Evolutionary conservation across 179 eudicot genomes (phyloP).

Genomic region (Spergularia azorica): DNA sequence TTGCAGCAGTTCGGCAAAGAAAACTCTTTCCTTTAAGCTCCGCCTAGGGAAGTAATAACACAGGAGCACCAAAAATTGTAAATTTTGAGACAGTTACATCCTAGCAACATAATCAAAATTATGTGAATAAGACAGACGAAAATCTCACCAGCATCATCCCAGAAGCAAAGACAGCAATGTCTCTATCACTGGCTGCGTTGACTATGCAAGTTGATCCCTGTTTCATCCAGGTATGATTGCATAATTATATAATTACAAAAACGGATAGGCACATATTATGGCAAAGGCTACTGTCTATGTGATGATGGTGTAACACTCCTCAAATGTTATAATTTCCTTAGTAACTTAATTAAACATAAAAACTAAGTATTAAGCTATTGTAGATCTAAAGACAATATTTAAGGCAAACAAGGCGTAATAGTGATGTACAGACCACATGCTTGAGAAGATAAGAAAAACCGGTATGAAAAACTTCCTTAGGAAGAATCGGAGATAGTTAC

Average conservation of each 20-base stretch:
- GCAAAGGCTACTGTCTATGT: neutral
- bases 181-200: constrained; percentile 97
- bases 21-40: constrained; percentile 84
- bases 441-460: neutral
- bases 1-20: constrained; percentile 98
- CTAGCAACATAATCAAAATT: neutral
- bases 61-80: neutral
- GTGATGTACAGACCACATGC: neutral
- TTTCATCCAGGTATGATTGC: constrained; percentile 20
- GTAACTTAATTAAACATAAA: neutral
- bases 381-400: neutral
- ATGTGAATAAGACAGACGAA: constrained; percentile 13
- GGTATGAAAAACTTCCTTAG: neutral
- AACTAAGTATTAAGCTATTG: neutral
- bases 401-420: no score
- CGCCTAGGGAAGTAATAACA: constrained; percentile 61
- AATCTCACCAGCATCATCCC: constrained; percentile 88
- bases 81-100: neutral
- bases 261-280: neutral
- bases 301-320: neutral
- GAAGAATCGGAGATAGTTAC: neutral
- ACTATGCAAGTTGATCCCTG: constrained; percentile 94
- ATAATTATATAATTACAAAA: neutral
- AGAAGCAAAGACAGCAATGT: constrained; percentile 93
- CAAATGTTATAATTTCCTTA: neutral